Conservation (phyloP, 164 flowering plant species). For the Umbilicus rupestris region DNA sequence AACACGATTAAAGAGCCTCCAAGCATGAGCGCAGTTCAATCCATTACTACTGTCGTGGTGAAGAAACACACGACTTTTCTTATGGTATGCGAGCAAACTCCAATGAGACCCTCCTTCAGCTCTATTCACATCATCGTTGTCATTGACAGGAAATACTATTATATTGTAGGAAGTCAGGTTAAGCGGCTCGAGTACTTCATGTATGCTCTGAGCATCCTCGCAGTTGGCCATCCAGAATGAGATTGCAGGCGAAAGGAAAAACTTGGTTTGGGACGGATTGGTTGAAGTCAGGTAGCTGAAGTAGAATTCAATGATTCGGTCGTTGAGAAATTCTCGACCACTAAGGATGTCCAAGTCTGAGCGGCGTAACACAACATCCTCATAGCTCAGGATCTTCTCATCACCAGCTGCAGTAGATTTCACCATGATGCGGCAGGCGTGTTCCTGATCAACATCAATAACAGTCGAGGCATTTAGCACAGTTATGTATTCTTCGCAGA, state of each 20-base stretch:
- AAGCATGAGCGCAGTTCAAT: slow-evolving; percentile 31
- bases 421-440: slow-evolving; percentile 17
- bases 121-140: slow-evolving; percentile 45
- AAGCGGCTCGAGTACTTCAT: slow-evolving; percentile 56
- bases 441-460: neutral
- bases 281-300: slow-evolving; percentile 52
- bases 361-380: slow-evolving; percentile 66
- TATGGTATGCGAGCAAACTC: slow-evolving; percentile 68
- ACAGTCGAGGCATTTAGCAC: neutral
- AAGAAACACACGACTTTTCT: slow-evolving; percentile 38
- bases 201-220: slow-evolving; percentile 31
- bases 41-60: slow-evolving; percentile 63
- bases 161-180: slow-evolving; percentile 37
- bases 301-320: slow-evolving; percentile 81
- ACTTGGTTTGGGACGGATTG: slow-evolving; percentile 35
- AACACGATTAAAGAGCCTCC: slow-evolving; percentile 33
- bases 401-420: slow-evolving; percentile 20
- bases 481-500: too few relatives aligned
- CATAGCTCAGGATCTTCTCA: slow-evolving; percentile 74
- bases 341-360: slow-evolving; percentile 68
- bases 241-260: slow-evolving; percentile 68
- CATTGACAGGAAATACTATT: slow-evolving; percentile 58
- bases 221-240: slow-evolving; percentile 71
- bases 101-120: slow-evolving; percentile 87
- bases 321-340: slow-evolving; percentile 65